These are phyloP conservation scores for Dimargaris xerosporica DNA, from an alignment of 192 early-diverging fungal genomes.

Conservation along the genomic window DNA sequence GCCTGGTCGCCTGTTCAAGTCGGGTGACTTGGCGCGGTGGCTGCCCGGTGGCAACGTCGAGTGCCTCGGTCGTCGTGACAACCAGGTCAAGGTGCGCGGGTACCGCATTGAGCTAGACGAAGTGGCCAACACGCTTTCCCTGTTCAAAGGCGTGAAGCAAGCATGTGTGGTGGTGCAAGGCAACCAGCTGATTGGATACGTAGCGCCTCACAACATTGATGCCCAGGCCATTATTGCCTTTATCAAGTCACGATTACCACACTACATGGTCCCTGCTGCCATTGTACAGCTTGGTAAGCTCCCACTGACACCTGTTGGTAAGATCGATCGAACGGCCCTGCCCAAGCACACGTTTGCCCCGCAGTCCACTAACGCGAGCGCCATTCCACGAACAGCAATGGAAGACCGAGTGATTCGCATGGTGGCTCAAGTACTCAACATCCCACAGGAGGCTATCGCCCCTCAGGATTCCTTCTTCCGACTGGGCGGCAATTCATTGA, in stretches of 20 bases:
- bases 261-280: background rate
- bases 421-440: no score
- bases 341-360: background rate
- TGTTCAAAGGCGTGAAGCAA: conserved; percentile 12
- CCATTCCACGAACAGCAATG: background rate
- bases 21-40: conserved; percentile 20
- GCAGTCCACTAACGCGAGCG: background rate
- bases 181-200: conserved; percentile 17
- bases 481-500: conserved; percentile 1
- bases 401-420: no score
- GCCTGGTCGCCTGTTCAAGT: conserved; percentile 16
- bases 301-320: background rate
- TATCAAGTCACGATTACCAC: background rate
- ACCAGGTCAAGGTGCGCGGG: conserved; percentile 24
- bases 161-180: conserved; percentile 14
- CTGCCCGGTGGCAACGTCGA: conserved; percentile 19
- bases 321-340: background rate
- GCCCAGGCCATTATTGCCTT: background rate
- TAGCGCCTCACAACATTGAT: conserved; percentile 14
- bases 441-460: background rate
- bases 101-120: conserved; percentile 22
- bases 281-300: background rate
- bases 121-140: conserved; percentile 12
- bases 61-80: conserved; percentile 18
- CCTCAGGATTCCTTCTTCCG: background rate